Evolutionary conservation across 257 asterid genomes (phyloP), one percentile per base, ranked within the genome.

Genomic region (Striga asiatica): DNA sequence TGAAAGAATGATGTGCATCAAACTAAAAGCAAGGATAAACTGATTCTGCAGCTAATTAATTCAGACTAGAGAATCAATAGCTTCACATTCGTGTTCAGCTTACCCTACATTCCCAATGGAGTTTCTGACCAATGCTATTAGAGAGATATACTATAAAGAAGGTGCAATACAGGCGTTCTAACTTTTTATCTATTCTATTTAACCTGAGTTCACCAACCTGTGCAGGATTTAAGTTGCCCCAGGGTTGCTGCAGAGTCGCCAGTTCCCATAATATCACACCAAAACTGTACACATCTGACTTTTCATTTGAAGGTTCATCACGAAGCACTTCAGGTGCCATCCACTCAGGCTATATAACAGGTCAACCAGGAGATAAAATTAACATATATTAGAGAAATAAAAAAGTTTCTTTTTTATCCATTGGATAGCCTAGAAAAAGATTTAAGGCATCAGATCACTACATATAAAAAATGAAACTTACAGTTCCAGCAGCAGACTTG

Each of bases 251-350:
- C 64, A 91, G 41, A 1, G 98, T 91, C 3, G 81, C 81, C 66
- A 91, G 76, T 83, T 91, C 98, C 98, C 98, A 91, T 55, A 91
- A 77, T 64, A 91, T 87, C 54, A 91, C 87, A 47, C 98, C 98
- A 69, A 91, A 91, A 71, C 98, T 91, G 73, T 84, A 91, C 7
- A 91, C 80, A 52, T 91, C 98, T 29, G 98, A 87, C 69, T 91
- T 91, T 74, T 91, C 98, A 74, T 91, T 87, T 71, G 95, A 87
- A 58, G 78, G 96, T 68, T 91, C 98, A 73, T 84, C 94, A 23
- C 98, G 95, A 46, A 91, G 88, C 65, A 91, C 96, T 82, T 91
- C 98, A 20, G 98, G 98, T 51, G 98, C 96, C 98, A 91, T 91
- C 98, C 98, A 91, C 81, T 91, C 96, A 16, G 98, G 96, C 98